Conservation (phyloP, 2,329 filamentous ascomycete genomes). For the Neofusicoccum parvum region DNA sequence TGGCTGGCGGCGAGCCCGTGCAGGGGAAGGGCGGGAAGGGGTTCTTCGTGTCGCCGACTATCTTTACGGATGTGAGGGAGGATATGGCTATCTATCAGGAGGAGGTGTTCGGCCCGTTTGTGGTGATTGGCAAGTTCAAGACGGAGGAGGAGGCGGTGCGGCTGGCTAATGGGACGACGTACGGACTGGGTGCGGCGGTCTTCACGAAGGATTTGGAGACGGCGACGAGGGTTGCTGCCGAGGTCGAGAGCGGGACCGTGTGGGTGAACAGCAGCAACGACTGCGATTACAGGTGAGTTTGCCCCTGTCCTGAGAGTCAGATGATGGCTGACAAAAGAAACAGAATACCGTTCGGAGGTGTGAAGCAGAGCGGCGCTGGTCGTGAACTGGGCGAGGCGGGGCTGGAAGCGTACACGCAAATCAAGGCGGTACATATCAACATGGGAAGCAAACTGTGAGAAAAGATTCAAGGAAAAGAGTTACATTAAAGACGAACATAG, state of each 20-base stretch:
- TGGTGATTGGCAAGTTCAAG: constrained; percentile 63
- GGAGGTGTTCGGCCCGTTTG: constrained; percentile 65
- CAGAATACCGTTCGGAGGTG: constrained; percentile 61
- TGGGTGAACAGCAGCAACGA: constrained; percentile 53
- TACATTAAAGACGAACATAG: too few species aligned
- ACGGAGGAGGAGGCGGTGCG: constrained; percentile 55
- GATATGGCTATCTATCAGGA: constrained; percentile 58
- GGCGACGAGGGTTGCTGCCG: constrained; percentile 48
- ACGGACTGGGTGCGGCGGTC: constrained; percentile 57
- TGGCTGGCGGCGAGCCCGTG: constrained; percentile 51
- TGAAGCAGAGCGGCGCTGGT: constrained; percentile 64
- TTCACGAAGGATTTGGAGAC: constrained; percentile 51
- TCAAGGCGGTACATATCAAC: constrained; percentile 57
- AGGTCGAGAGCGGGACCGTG: constrained; percentile 53
- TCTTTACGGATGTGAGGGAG: constrained; percentile 60
- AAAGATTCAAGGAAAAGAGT: too few species aligned
- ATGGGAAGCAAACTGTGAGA: constrained; percentile 31
- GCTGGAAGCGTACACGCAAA: constrained; percentile 61
- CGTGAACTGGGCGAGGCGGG: constrained; percentile 63
- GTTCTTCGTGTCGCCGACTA: constrained; percentile 61
- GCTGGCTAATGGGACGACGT: constrained; percentile 50
- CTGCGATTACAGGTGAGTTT: constrained; percentile 23
- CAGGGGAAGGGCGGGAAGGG: constrained; percentile 39
- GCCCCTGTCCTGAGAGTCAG: too few species aligned
- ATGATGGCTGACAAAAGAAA: too few species aligned